These are phyloP conservation scores for Triticum dicoccoides DNA, from an alignment of 176 grass and related monocot species.

Conservation along the genomic window DNA sequence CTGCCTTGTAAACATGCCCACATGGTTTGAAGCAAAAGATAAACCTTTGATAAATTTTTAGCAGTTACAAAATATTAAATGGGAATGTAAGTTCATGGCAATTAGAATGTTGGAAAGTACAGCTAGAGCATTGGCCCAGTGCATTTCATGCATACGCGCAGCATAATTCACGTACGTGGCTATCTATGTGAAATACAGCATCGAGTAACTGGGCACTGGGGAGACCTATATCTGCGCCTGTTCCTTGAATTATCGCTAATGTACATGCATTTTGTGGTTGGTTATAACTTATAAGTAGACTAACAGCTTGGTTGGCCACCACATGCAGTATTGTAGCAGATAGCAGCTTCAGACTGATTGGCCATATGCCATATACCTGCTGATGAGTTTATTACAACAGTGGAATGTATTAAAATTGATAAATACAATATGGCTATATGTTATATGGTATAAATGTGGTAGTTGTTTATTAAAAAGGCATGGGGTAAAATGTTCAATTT, in stretches of 20 bases:
- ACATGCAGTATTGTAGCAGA: background rate
- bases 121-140: background rate
- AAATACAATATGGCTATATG: too few relatives aligned
- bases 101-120: background rate
- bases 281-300: background rate
- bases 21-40: background rate
- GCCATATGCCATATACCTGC: background rate
- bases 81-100: background rate
- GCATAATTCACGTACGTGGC: background rate
- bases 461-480: background rate
- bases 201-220: background rate
- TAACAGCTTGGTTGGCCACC: background rate
- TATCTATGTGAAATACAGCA: background rate
- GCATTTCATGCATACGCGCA: background rate
- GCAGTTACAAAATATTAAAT: background rate
- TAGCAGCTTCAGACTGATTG: background rate
- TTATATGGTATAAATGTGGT: background rate
- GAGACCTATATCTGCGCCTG: background rate
- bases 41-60: background rate
- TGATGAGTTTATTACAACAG: background rate
- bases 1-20: background rate
- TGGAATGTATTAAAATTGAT: background rate
- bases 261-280: background rate
- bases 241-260: background rate
- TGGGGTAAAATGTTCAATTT: background rate